Base-by-base conservation (phyloP, 2,329 filamentous ascomycete genomes). In the Polychaeton citri region DNA sequence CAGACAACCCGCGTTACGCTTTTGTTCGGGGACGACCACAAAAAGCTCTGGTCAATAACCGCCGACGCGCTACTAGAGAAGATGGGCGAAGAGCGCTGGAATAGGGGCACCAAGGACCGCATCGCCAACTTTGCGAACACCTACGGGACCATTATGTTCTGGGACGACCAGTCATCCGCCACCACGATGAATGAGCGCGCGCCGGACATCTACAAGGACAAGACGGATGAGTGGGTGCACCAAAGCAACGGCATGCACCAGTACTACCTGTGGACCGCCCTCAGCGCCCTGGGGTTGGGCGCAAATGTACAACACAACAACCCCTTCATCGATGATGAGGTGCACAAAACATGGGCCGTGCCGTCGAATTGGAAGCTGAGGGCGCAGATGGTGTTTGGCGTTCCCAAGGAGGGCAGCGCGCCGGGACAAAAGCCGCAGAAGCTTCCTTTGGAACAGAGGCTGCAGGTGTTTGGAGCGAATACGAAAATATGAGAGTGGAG, bases 281-380 rank as follows among this genome's bases (percentile, higher is more conserved):
- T 53, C 17, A 47, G 52, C 37, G 38, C 46, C n/a, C 48, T 51
- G 33, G 51, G 51, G 10, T 38, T 54, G 3, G 51, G 50, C 6
- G 46, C 46, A 34, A 54, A 51, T 34, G 34, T 54, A 21, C 51
- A 54, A 38, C 51, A 53, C 38, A 50, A 51, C 44, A 51, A 51
- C 35, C 45, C 45, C 15, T 17, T 38, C n/a, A n/a, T n/a, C n/a
- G n/a, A n/a, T n/a, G n/a, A n/a, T n/a, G n/a, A n/a, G n/a, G n/a
- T n/a, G n/a, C n/a, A n/a, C n/a, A n/a, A n/a, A n/a, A n/a, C n/a
- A n/a, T n/a, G n/a, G n/a, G n/a, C n/a, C n/a, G n/a, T n/a, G n/a
- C n/a, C n/a, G n/a, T n/a, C n/a, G n/a, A n/a, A n/a, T n/a, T n/a
- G n/a, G n/a, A n/a, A n/a, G n/a, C n/a, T n/a, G n/a, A n/a, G n/a